Evolutionary conservation across 2,329 filamentous ascomycete genomes (phyloP), one percentile per base, ranked within the genome.

Genomic region (Paecilomyces dactylethromorphus): DNA sequence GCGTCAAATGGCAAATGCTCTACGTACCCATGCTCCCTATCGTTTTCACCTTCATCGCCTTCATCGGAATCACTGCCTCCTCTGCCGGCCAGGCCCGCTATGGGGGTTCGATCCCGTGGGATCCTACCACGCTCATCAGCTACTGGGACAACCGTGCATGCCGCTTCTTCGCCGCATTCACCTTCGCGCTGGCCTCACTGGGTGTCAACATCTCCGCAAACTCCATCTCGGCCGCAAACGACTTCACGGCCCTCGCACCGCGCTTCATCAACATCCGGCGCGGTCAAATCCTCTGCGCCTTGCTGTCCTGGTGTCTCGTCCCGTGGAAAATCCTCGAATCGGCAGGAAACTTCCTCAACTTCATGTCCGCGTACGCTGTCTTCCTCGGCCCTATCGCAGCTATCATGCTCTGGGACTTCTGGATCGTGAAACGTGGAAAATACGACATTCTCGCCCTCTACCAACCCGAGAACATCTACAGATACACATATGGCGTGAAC

Each of bases 241-340:
- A 86, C 67, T 76, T 86, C 53, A 82, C 81, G 1, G 79, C 81
- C 1, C 76, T 85, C 2, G 77, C 80, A 57, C 82, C 83, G 0
- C 71, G 72, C 26, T 84, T 78, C 65, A 68, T 86, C 60, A 84
- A 85, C 63, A 84, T 87, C 64, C 73, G 74, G 7, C 79, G 84
- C 18, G 84, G 84, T 7, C 81, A 81, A 58, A 70, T 86, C 32
- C 72, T 86, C 51, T 80, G 81, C 4, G 81, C 82, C 1, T 55
- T 86, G 3, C 69, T 85, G 0, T 81, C 81, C 22, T 87, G 84
- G 84, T 78, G 79, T 2, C 76, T 87, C 32, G 83, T 86, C 0
- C 85, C 84, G 1, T 88, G 85, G 86, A 87, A 87, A 72, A 88
- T 88, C 59, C 74, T 88, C 18, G 76, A 71, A 33, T 85, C 81